These are phyloP conservation scores for Knoxia roxburghii DNA, from an alignment of 257 asterid species.

Conservation along the genomic window DNA sequence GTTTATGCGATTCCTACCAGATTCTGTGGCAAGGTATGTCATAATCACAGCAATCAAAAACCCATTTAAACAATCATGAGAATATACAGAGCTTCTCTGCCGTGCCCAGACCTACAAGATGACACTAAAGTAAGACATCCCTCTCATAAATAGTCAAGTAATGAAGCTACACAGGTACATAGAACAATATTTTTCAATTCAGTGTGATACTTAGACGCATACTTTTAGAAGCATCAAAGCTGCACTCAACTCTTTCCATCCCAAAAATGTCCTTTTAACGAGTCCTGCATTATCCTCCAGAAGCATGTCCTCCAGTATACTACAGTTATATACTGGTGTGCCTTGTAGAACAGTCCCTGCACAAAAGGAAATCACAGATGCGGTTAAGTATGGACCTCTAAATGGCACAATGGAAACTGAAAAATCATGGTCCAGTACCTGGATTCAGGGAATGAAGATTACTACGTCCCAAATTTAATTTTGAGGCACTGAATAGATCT, in stretches of 20 bases:
- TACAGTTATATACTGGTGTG: slow-evolving; percentile 77
- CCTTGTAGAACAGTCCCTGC: slow-evolving; percentile 43
- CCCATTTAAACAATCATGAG: slow-evolving; percentile 89
- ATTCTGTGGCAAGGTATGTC: slow-evolving; percentile 68
- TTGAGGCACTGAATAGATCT: slow-evolving; percentile 58
- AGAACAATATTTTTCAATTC: slow-evolving; percentile 20
- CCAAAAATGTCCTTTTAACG: slow-evolving; percentile 53
- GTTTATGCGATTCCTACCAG: slow-evolving; percentile 63
- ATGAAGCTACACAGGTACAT: neutral
- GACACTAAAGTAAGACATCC: slow-evolving; percentile 20
- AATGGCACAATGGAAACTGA: neutral
- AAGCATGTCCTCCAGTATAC: slow-evolving; percentile 93
- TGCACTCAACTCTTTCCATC: slow-evolving; percentile 69
- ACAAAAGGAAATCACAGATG: slow-evolving; percentile 6
- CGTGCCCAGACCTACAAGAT: slow-evolving; percentile 84
- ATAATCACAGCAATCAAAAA: slow-evolving; percentile 59
- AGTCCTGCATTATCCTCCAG: slow-evolving; percentile 73
- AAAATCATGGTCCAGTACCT: slow-evolving; percentile 37
- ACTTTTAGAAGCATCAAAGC: slow-evolving; percentile 84
- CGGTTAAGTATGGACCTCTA: slow-evolving; percentile 10
- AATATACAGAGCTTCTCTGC: slow-evolving; percentile 58
- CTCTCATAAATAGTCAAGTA: slow-evolving; percentile 1
- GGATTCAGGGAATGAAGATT: slow-evolving; percentile 60
- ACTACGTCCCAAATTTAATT: slow-evolving; percentile 62
- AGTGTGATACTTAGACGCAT: slow-evolving; percentile 21